These are phyloP conservation scores for Haematococcus sp. DNA, from an alignment of 139 green algal genomes.

Conservation along the genomic window DNA sequence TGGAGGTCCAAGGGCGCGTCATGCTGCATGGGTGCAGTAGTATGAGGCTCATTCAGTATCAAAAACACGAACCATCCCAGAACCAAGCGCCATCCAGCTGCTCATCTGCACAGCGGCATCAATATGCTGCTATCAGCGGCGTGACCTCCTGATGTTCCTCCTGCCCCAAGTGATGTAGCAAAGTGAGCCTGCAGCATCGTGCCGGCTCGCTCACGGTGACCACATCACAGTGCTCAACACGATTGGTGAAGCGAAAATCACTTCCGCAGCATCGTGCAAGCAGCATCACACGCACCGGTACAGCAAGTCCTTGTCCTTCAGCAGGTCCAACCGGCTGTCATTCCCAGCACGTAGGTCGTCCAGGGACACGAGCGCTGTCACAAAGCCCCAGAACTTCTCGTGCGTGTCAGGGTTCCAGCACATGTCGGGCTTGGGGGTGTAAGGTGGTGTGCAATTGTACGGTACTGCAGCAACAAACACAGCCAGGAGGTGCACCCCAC, in stretches of 20 bases:
- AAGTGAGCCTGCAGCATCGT: neutral
- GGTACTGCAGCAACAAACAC: conserved; percentile 26
- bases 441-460: conserved; percentile 18
- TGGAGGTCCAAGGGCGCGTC: conserved; percentile 28
- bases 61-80: neutral
- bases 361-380: conserved; percentile 21
- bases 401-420: conserved; percentile 17
- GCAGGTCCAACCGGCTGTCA: conserved; percentile 17
- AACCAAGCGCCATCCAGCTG: no score
- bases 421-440: conserved; percentile 8
- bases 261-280: neutral
- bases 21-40: conserved; percentile 21
- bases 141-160: neutral
- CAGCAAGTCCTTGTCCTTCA: conserved; percentile 21
- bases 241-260: no score
- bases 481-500: no score
- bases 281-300: conserved; percentile 19
- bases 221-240: neutral
- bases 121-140: neutral
- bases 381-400: conserved; percentile 38
- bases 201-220: neutral
- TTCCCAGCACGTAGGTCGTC: conserved; percentile 23
- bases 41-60: no score
- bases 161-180: neutral
- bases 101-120: no score